Evolutionary conservation across 2,329 filamentous ascomycete species (phyloP).

Genomic region (Alternaria panax): DNA sequence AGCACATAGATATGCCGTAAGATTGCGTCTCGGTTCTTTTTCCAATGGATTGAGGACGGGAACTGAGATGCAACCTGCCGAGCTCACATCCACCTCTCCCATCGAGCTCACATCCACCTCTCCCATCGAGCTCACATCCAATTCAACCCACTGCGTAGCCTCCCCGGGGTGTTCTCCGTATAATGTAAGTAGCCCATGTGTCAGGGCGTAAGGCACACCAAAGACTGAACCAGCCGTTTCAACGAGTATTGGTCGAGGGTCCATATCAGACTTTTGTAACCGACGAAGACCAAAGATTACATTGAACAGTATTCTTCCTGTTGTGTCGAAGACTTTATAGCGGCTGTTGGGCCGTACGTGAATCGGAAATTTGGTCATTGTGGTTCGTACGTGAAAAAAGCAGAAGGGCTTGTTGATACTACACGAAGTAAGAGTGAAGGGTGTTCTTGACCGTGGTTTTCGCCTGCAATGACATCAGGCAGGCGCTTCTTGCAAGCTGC

Average conservation of each 20-base stretch:
- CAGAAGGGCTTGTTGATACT: neutral
- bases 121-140: neutral
- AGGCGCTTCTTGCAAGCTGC: neutral
- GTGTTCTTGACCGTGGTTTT: neutral
- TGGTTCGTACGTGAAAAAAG: neutral
- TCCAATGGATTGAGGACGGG: conserved; percentile 1
- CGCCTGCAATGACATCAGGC: neutral
- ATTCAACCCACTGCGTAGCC: neutral
- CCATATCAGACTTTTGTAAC: neutral
- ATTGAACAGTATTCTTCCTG: neutral
- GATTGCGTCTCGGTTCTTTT: neutral
- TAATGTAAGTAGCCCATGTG: conserved; percentile 1
- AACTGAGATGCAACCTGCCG: conserved; percentile 1
- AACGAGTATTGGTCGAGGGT: conserved; percentile 2
- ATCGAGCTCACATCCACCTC: neutral
- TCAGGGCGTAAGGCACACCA: conserved; percentile 5
- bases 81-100: neutral
- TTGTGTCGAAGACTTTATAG: conserved; percentile 1
- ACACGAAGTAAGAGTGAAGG: neutral
- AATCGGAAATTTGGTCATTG: neutral
- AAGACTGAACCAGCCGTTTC: conserved; percentile 1
- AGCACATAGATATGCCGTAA: neutral
- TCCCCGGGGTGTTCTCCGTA: conserved; percentile 2
- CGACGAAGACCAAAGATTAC: conserved; percentile 4
- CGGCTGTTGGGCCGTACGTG: conserved; percentile 1